These are phyloP conservation scores for Lentinula boryana DNA, from an alignment of 768 basidiomycete species.

Conservation along the genomic window DNA sequence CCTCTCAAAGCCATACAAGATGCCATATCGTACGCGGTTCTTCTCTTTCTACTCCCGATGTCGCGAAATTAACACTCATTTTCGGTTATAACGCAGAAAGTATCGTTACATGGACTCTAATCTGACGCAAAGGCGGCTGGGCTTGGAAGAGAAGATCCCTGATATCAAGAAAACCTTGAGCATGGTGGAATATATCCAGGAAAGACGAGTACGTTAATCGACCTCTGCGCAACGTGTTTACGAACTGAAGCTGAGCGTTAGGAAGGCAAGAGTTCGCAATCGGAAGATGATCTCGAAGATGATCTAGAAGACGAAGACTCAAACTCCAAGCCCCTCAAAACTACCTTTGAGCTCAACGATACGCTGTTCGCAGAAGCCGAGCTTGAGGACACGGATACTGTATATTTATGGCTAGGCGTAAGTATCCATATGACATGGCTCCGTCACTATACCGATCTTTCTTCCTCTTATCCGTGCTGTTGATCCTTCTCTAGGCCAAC, in stretches of 20 bases:
- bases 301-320: conserved; percentile 47
- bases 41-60: conserved; percentile 4
- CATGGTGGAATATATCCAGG: conserved; percentile 81
- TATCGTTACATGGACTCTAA: conserved; percentile 97
- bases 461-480: not conserved
- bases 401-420: conserved; percentile 96
- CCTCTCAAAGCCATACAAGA: conserved; percentile 83
- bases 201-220: conserved; percentile 50
- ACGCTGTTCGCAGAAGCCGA: conserved; percentile 92
- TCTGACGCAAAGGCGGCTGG: conserved; percentile 67
- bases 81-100: conserved; percentile 58
- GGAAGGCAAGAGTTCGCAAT: conserved; percentile 53
- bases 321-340: conserved; percentile 53
- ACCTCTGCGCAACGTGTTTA: not conserved
- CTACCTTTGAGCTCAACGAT: conserved; percentile 94
- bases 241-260: conserved; percentile 18
- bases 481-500: conserved; percentile 61
- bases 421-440: conserved; percentile 18
- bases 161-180: conserved; percentile 89
- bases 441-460: not conserved
- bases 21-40: conserved; percentile 76
- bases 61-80: conserved; percentile 4
- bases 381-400: conserved; percentile 79
- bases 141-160: conserved; percentile 91
- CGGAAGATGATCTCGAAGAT: conserved; percentile 47